Conservation (phyloP, 208 protist genomes). For the Acanthamoeba lenticulata region DNA sequence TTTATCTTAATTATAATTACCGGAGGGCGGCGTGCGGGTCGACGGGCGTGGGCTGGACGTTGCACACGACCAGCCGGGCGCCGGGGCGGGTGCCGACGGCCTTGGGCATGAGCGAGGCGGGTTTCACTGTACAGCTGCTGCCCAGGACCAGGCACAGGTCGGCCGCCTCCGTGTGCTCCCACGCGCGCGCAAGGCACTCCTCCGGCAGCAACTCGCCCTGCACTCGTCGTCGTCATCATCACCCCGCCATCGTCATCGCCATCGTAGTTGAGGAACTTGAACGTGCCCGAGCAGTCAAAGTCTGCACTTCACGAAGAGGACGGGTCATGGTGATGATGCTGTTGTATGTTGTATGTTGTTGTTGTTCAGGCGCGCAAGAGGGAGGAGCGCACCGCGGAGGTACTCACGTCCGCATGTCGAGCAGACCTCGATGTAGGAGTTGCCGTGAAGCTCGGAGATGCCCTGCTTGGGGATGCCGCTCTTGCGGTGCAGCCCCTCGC, state of each 20-base stretch:
- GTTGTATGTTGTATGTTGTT: too few relatives aligned
- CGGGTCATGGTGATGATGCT: too few relatives aligned
- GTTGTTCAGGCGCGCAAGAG: background rate
- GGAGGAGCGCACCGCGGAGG: background rate
- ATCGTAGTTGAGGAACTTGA: background rate
- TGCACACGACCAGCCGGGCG: background rate
- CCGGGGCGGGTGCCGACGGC: background rate
- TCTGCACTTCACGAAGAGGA: background rate
- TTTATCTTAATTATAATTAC: background rate
- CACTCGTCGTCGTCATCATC: too few relatives aligned
- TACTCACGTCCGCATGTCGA: conserved; percentile 35
- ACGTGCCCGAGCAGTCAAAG: background rate
- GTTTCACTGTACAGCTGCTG: conserved; percentile 10
- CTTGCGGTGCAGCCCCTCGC: conserved; percentile 69
- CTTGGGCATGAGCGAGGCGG: conserved; percentile 8
- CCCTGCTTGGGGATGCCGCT: background rate
- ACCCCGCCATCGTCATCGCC: too few relatives aligned
- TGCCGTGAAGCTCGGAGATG: conserved; percentile 66
- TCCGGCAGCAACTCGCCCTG: conserved; percentile 12
- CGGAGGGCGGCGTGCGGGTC: background rate
- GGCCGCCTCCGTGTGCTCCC: background rate
- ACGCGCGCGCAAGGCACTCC: background rate
- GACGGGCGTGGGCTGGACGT: conserved; percentile 47
- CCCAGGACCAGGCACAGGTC: conserved; percentile 49
- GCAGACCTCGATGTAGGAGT: conserved; percentile 59